Conservation (phyloP, 2,329 filamentous ascomycete species). For the Trichoderma endophyticum region DNA sequence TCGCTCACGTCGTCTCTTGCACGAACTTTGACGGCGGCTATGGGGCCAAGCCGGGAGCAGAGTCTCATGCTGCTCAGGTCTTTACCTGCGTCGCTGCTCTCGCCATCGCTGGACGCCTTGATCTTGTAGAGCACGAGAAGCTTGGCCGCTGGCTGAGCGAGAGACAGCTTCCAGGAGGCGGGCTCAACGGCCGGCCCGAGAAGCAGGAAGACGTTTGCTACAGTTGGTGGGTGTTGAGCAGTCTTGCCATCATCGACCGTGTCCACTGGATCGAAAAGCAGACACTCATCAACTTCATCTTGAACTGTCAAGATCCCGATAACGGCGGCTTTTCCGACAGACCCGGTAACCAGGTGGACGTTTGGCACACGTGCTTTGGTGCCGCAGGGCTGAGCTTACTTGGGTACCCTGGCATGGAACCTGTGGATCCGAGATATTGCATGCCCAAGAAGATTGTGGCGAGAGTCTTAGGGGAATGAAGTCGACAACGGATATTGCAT, state of each 20-base stretch:
- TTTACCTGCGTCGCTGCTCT: slow-evolving; percentile 91
- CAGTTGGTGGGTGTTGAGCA: slow-evolving; percentile 97
- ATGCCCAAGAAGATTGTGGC: slow-evolving; percentile 67
- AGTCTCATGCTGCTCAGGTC: slow-evolving; percentile 93
- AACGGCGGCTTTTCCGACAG: slow-evolving; percentile 84
- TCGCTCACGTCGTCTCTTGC: slow-evolving; percentile 75
- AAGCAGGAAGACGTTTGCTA: slow-evolving; percentile 98
- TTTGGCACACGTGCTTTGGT: slow-evolving; percentile 92
- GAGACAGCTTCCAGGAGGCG: slow-evolving; percentile 80
- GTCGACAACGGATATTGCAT: background rate
- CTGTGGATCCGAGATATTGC: slow-evolving; percentile 86
- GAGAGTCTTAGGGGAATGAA: slow-evolving; percentile 48
- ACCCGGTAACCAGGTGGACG: slow-evolving; percentile 92
- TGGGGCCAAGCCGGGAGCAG: slow-evolving; percentile 82
- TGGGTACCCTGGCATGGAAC: slow-evolving; percentile 69
- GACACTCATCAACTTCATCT: slow-evolving; percentile 76
- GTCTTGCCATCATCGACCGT: slow-evolving; percentile 81
- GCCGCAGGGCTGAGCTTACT: slow-evolving; percentile 84
- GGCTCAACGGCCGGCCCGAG: slow-evolving; percentile 90
- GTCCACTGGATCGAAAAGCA: slow-evolving; percentile 90
- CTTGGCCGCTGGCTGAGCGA: slow-evolving; percentile 90
- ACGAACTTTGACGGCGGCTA: slow-evolving; percentile 95
- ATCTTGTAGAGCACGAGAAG: slow-evolving; percentile 77
- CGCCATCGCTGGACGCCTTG: slow-evolving; percentile 75
- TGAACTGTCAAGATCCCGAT: slow-evolving; percentile 83